Evolutionary conservation across 345 rosid genomes (phyloP).

Genomic region (Punica granatum): DNA sequence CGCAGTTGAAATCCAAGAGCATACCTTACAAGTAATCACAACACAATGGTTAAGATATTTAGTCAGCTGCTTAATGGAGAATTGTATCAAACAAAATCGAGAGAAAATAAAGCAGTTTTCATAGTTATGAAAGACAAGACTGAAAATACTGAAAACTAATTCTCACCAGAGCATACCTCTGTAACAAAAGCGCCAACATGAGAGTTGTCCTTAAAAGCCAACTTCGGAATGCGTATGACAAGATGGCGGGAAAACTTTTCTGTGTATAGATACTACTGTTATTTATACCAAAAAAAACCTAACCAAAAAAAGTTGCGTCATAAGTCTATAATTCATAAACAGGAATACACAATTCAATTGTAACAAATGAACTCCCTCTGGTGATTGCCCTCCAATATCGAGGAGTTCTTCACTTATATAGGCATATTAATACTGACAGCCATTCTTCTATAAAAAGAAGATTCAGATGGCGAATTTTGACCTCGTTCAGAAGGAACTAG

Average conservation of each 20-base stretch:
- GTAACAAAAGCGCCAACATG: slow-evolving; percentile 92
- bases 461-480: neutral
- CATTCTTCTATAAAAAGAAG: neutral
- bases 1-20: slow-evolving; percentile 48
- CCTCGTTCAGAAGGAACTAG: neutral
- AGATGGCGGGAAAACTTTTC: slow-evolving; percentile 94
- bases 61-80: neutral
- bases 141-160: slow-evolving; percentile 2
- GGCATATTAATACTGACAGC: neutral
- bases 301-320: neutral
- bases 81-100: neutral
- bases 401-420: neutral
- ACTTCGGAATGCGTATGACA: slow-evolving; percentile 61
- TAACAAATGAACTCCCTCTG: neutral
- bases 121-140: neutral
- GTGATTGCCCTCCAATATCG: neutral
- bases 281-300: neutral
- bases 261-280: slow-evolving; percentile 25
- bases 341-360: neutral
- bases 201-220: slow-evolving; percentile 85
- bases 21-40: slow-evolving; percentile 43
- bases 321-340: neutral
- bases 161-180: slow-evolving; percentile 50
- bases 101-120: neutral
- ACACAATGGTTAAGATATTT: neutral